These are phyloP conservation scores for Paraurostyla sp. DNA, from an alignment of 73 alveolate genomes.

Conservation along the genomic window DNA sequence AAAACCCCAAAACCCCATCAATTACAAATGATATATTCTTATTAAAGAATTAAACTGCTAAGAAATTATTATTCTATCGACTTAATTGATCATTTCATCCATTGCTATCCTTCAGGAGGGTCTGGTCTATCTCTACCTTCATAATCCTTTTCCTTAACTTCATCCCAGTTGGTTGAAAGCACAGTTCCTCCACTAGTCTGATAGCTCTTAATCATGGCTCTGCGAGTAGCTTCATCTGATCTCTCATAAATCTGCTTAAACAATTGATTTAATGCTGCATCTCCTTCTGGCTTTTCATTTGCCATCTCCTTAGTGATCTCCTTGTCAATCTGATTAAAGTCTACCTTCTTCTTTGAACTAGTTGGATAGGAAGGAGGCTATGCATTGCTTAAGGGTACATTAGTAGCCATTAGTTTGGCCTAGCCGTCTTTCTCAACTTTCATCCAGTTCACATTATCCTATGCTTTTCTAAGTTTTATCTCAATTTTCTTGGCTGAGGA, in stretches of 20 bases:
- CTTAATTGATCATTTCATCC: slow-evolving; percentile 33
- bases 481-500: slow-evolving; percentile 88
- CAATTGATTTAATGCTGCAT: slow-evolving; percentile 94
- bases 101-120: slow-evolving; percentile 98
- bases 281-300: slow-evolving; percentile 95
- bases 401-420: slow-evolving; percentile 62
- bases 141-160: slow-evolving; percentile 96
- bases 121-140: slow-evolving; percentile 98
- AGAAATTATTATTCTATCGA: neutral
- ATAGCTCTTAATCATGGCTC: slow-evolving; percentile 99
- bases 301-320: slow-evolving; percentile 94
- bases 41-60: neutral
- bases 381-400: slow-evolving; percentile 48
- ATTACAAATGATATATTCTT: too few species aligned
- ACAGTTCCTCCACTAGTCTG: slow-evolving; percentile 96
- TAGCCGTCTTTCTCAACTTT: slow-evolving; percentile 69
- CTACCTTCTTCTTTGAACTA: slow-evolving; percentile 81
- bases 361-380: slow-evolving; percentile 95
- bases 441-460: slow-evolving; percentile 82
- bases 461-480: slow-evolving; percentile 84
- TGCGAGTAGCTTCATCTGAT: slow-evolving; percentile 98
- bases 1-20: too few species aligned
- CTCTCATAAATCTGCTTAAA: slow-evolving; percentile 95
- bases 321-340: slow-evolving; percentile 96
- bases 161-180: slow-evolving; percentile 98